Evolutionary conservation across 768 basidiomycete genomes (phyloP).

Genomic region (Dacryopinax spathularia): DNA sequence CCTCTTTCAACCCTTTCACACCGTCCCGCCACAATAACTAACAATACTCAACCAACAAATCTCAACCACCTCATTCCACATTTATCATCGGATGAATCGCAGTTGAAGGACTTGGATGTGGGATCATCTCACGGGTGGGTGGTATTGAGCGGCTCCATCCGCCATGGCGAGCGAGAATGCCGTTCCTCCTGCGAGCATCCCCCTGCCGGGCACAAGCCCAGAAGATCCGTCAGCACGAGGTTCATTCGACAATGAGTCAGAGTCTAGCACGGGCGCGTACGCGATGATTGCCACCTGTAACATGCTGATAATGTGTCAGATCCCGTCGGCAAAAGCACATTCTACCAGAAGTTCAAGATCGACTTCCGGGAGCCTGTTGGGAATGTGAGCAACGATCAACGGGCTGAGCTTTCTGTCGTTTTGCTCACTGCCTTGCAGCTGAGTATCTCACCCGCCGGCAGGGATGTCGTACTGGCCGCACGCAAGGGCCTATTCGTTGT

Average conservation of each 20-base stretch:
- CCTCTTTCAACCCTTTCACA: no score
- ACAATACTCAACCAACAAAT: no score
- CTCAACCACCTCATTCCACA: no score
- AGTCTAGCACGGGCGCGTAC: background rate
- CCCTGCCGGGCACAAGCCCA: background rate
- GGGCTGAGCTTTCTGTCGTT: constrained; percentile 8
- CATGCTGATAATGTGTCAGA: background rate
- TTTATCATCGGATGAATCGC: no score
- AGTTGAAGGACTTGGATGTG: no score
- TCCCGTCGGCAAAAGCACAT: background rate
- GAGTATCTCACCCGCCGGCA: constrained; percentile 77
- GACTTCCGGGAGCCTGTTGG: constrained; percentile 26
- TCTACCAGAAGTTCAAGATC: constrained; percentile 10
- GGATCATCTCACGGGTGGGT: no score
- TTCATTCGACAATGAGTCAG: background rate
- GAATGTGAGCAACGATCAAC: constrained; percentile 13
- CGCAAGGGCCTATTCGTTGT: constrained; percentile 90
- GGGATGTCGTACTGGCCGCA: constrained; percentile 82
- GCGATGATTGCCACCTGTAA: background rate
- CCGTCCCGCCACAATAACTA: no score
- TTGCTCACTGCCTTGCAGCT: constrained; percentile 35
- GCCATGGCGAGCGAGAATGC: background rate
- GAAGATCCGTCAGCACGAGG: background rate
- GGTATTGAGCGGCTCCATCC: no score
- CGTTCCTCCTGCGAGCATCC: background rate